Percentiles rank a stretch among this genome's conserved stretches.
phyloP scores from a whole-genome alignment of 1,284 basidiomycete species.

The Testicularia cyperi region DNA sequence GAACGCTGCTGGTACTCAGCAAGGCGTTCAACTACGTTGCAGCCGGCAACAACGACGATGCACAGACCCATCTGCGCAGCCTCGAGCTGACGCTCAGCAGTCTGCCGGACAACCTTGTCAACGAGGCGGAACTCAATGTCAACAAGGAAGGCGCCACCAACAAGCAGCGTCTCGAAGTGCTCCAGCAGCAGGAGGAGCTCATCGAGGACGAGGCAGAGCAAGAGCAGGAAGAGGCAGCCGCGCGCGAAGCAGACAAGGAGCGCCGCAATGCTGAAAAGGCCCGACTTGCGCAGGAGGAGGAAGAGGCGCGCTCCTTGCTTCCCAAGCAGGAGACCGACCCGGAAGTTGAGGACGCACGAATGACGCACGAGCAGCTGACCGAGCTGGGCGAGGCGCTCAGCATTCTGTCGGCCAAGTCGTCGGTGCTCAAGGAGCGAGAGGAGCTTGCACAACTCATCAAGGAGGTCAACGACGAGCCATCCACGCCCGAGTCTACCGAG shows the following conservation, averaged over 20 bases:
- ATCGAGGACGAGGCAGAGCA: conserved; percentile 99
- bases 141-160: conserved; percentile 89
- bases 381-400: conserved; percentile 90
- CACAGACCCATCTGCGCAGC: conserved; percentile 68
- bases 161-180: conserved; percentile 95
- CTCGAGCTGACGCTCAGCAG: conserved; percentile 88
- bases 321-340: conserved; percentile 43
- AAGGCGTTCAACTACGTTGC: conserved; percentile 83
- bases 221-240: conserved; percentile 87
- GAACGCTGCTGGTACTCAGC: conserved; percentile 86
- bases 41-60: conserved; percentile 28
- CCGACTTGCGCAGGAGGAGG: conserved; percentile 43
- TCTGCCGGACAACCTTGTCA: conserved; percentile 91
- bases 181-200: conserved; percentile 97
- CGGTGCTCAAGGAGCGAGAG: conserved; percentile 90
- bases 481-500: conserved; percentile 1
- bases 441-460: conserved; percentile 87
- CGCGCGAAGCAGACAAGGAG: conserved; percentile 79
- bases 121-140: conserved; percentile 93
- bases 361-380: conserved; percentile 94
- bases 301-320: conserved; percentile 45
- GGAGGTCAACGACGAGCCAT: conserved; percentile 64
- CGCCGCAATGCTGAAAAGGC: conserved; percentile 66
- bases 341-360: conserved; percentile 69
- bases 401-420: conserved; percentile 90